phyloP scores from a whole-genome alignment of 257 asterid genomes.

The Ophiorrhiza pumila region DNA sequence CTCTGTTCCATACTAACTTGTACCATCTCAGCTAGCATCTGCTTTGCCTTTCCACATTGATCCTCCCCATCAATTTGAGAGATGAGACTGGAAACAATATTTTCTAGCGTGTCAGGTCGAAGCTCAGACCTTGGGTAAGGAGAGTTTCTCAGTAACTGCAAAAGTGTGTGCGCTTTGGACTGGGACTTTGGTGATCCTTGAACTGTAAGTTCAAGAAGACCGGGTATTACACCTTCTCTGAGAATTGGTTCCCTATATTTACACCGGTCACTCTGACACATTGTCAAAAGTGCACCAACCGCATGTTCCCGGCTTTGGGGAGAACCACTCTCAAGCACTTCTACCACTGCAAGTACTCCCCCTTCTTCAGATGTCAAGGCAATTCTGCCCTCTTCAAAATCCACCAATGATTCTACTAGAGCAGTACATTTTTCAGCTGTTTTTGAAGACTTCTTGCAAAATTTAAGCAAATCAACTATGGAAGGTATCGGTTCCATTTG shows the following conservation, averaged over 20 bases:
- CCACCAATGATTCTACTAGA: slow-evolving; percentile 58
- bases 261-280: slow-evolving; percentile 72
- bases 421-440: slow-evolving; percentile 75
- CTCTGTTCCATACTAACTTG: slow-evolving; percentile 99
- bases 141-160: slow-evolving; percentile 64
- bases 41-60: slow-evolving; percentile 72
- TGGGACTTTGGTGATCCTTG: slow-evolving; percentile 76
- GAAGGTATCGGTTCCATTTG: slow-evolving; percentile 59
- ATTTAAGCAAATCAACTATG: slow-evolving; percentile 55
- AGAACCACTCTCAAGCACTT: slow-evolving; percentile 76
- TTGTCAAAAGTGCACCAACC: slow-evolving; percentile 70
- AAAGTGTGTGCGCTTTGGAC: slow-evolving; percentile 63
- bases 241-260: slow-evolving; percentile 81
- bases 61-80: slow-evolving; percentile 79
- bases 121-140: slow-evolving; percentile 83
- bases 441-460: slow-evolving; percentile 65
- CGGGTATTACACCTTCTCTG: slow-evolving; percentile 90
- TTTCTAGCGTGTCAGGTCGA: slow-evolving; percentile 68
- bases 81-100: slow-evolving; percentile 65
- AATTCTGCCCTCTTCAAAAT: slow-evolving; percentile 70
- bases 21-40: slow-evolving; percentile 96
- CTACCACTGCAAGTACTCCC: slow-evolving; percentile 87
- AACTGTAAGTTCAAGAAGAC: slow-evolving; percentile 92
- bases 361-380: slow-evolving; percentile 76
- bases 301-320: slow-evolving; percentile 85